Evolutionary conservation across 495 filamentous ascomycete genomes (phyloP).

Genomic region (Sphaerosporella brunnea): DNA sequence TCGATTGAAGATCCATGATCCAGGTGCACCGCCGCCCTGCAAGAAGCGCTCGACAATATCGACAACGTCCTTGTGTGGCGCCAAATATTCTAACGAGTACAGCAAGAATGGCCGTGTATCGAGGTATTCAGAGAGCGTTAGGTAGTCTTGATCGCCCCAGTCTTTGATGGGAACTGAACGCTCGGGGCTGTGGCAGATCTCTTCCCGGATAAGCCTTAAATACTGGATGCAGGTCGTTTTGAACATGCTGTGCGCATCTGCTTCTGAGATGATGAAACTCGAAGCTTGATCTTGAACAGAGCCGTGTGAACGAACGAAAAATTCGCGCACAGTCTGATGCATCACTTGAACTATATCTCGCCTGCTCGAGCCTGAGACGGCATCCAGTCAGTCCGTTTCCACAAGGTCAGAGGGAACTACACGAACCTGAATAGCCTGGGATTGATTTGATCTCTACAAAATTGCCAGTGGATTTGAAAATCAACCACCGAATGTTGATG

Average conservation of each 20-base stretch:
- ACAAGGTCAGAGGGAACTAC: slow-evolving; percentile 7
- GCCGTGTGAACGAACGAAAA: not conserved
- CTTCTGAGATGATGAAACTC: slow-evolving; percentile 1
- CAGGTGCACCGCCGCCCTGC: too few species aligned
- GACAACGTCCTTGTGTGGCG: not conserved
- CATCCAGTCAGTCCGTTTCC: not conserved
- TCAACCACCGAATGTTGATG: slow-evolving; percentile 1
- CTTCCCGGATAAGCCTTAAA: not conserved
- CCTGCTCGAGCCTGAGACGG: not conserved
- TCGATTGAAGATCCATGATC: not conserved
- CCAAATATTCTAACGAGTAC: not conserved
- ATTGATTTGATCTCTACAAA: slow-evolving; percentile 8
- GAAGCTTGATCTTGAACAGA: not conserved
- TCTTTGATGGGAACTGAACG: not conserved
- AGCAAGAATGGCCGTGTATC: not conserved
- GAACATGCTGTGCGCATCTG: not conserved
- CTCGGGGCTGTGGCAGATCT: not conserved
- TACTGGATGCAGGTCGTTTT: not conserved
- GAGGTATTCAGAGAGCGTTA: not conserved
- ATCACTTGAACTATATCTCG: slow-evolving; percentile 7
- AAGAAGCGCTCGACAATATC: not conserved
- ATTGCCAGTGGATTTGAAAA: slow-evolving; percentile 6
- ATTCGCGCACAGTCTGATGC: slow-evolving; percentile 10
- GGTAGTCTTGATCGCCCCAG: not conserved
- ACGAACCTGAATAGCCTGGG: not conserved